Evolutionary conservation across 2,329 filamentous ascomycete genomes (phyloP).

Genomic region (Talaromyces sp.): DNA sequence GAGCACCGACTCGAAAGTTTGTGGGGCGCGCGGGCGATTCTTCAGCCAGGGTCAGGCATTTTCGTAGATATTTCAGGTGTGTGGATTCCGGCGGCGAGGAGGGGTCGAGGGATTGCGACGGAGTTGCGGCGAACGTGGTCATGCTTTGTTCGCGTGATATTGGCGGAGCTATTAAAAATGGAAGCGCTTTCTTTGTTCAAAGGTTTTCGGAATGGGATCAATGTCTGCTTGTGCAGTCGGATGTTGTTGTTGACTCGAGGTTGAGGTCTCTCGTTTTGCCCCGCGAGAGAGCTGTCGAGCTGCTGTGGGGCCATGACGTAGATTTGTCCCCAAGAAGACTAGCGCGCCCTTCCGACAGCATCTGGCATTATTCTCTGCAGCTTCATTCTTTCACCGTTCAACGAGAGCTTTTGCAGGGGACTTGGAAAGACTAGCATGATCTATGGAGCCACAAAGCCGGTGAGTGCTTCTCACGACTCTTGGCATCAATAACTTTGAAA

Average conservation of each 20-base stretch:
- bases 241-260: background rate
- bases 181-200: background rate
- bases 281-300: background rate
- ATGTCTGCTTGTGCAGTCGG: background rate
- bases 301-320: background rate
- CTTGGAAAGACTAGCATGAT: too few relatives aligned
- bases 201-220: too few relatives aligned
- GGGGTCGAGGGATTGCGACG: background rate
- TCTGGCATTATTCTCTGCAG: too few relatives aligned
- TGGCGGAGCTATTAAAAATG: background rate
- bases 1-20: constrained; percentile 91
- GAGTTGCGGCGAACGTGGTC: constrained; percentile 10
- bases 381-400: too few relatives aligned
- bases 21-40: constrained; percentile 79
- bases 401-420: too few relatives aligned
- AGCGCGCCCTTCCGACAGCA: background rate
- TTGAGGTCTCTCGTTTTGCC: background rate
- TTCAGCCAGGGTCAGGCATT: constrained; percentile 69
- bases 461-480: too few relatives aligned
- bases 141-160: background rate
- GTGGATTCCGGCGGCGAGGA: constrained; percentile 16
- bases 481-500: too few relatives aligned
- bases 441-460: too few relatives aligned
- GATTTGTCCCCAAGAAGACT: background rate
- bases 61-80: constrained; percentile 53